Evolutionary conservation across 306 rosid species (phyloP).

Genomic region (Leucaena leucocephala): DNA sequence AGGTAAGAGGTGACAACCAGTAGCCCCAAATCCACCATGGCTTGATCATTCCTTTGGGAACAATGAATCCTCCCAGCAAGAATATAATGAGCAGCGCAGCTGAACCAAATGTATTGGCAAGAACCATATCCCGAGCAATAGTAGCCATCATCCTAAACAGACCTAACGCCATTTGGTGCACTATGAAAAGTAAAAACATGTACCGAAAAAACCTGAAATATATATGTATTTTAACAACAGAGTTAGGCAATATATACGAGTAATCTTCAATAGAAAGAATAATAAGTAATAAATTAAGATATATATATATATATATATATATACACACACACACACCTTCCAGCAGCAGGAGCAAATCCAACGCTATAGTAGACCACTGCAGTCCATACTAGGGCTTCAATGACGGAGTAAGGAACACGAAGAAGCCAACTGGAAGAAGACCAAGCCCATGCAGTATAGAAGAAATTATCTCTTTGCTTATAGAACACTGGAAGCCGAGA

Average conservation of each 20-base stretch:
- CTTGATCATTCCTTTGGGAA: slow-evolving; percentile 77
- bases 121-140: slow-evolving; percentile 72
- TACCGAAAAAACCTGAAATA: slow-evolving; percentile 77
- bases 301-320: too few species aligned
- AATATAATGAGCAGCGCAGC: slow-evolving; percentile 67
- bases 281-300: background rate
- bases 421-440: slow-evolving; percentile 70
- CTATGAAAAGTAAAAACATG: slow-evolving; percentile 61
- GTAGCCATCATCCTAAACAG: slow-evolving; percentile 80
- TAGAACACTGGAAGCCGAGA: slow-evolving; percentile 78
- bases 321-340: too few species aligned
- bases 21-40: slow-evolving; percentile 91
- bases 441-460: slow-evolving; percentile 86
- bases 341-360: slow-evolving; percentile 79
- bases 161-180: slow-evolving; percentile 91
- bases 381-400: slow-evolving; percentile 83
- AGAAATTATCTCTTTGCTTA: slow-evolving; percentile 82
- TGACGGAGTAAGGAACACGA: slow-evolving; percentile 71
- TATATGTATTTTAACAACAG: background rate
- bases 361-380: slow-evolving; percentile 69
- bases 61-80: slow-evolving; percentile 80
- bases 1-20: slow-evolving; percentile 84
- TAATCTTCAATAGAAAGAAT: background rate
- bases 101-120: slow-evolving; percentile 81
- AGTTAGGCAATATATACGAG: slow-evolving; percentile 4